These are phyloP conservation scores for Penicillium diatomitis DNA, from an alignment of 495 filamentous ascomycete genomes.

Conservation along the genomic window DNA sequence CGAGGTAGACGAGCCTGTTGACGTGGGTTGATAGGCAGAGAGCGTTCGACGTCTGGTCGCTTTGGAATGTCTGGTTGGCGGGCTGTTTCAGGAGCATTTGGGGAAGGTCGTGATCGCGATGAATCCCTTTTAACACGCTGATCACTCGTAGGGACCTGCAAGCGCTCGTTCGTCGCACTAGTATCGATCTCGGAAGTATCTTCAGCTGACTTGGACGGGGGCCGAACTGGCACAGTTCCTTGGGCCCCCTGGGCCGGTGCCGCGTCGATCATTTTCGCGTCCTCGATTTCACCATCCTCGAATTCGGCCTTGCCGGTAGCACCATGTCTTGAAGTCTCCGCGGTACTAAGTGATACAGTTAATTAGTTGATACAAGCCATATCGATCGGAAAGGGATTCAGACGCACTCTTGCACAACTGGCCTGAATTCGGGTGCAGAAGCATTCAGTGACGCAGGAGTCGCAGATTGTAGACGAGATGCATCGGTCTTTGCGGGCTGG, in stretches of 20 bases:
- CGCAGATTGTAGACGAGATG: constrained; percentile 28
- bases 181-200: constrained; percentile 5
- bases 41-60: constrained; percentile 28
- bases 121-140: constrained; percentile 10
- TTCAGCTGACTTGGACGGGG: too few relatives aligned
- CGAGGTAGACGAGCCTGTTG: constrained; percentile 26
- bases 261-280: constrained; percentile 44
- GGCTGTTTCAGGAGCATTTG: constrained; percentile 21
- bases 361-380: constrained; percentile 7
- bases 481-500: constrained; percentile 22
- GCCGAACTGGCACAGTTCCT: background rate
- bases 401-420: constrained; percentile 35
- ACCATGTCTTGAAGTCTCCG: constrained; percentile 22
- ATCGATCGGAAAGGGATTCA: background rate
- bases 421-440: constrained; percentile 40
- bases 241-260: constrained; percentile 8
- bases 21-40: constrained; percentile 12
- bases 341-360: constrained; percentile 13
- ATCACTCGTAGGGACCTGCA: constrained; percentile 4
- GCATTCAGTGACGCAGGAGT: constrained; percentile 37
- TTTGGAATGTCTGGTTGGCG: constrained; percentile 26
- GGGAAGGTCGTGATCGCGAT: constrained; percentile 15
- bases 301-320: constrained; percentile 42
- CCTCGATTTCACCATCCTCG: constrained; percentile 73
- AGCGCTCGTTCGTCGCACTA: constrained; percentile 11